A percentile compares a stretch with the other conserved stretches of the same genome.
Evolutionary conservation across 805 yeast genomes (phyloP).

Genomic region (Pichia californica): DNA sequence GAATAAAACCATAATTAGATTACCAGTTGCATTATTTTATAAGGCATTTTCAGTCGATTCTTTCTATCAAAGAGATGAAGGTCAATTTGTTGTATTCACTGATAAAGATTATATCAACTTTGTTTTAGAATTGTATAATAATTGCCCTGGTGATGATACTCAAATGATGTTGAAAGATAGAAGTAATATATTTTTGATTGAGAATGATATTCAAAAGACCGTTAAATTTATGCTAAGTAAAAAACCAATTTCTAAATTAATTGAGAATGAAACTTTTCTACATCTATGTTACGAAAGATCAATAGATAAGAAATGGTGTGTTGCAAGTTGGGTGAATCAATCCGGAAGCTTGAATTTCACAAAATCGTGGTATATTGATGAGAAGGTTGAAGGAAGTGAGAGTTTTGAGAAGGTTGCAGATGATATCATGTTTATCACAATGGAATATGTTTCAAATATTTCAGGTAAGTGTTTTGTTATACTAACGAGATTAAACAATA

Average conservation of each 20-base stretch:
- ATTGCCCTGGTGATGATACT: constrained; percentile 34
- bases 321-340: constrained; percentile 87
- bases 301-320: constrained; percentile 74
- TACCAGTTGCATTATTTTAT: constrained; percentile 20
- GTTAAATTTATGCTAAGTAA: constrained; percentile 40
- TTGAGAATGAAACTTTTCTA: constrained; percentile 66
- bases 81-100: constrained; percentile 27
- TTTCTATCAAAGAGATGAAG: constrained; percentile 31
- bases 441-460: constrained; percentile 31
- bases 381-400: constrained; percentile 22
- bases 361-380: constrained; percentile 52
- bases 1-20: constrained; percentile 9
- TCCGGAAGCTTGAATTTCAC: constrained; percentile 52
- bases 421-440: constrained; percentile 60
- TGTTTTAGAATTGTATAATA: constrained; percentile 52
- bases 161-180: constrained; percentile 22
- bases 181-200: constrained; percentile 32
- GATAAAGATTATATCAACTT: constrained; percentile 34
- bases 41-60: constrained; percentile 38
- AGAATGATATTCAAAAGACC: constrained; percentile 36
- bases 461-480: constrained; percentile 58
- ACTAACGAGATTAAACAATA: constrained; percentile 62
- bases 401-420: constrained; percentile 53
- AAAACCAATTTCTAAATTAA: constrained; percentile 31
- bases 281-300: constrained; percentile 86